Evolutionary conservation across 225 moss, liverwort and hornwort species (phyloP).

Genomic region (Ulota crispa): DNA sequence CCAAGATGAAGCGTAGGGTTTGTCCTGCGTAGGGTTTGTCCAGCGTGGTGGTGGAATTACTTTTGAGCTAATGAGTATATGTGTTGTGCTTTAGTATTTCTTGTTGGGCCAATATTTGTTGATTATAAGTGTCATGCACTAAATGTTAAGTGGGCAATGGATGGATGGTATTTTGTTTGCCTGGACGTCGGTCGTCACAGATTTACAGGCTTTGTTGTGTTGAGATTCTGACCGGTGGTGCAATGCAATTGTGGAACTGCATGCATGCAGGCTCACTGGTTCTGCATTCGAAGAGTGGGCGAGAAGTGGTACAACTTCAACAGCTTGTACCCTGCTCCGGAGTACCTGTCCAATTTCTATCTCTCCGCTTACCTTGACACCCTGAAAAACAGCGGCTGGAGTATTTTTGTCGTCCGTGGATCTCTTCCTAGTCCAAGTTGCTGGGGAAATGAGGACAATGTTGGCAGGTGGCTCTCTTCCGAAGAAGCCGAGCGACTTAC

Average conservation of each 20-base stretch:
- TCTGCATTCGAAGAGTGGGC: constrained; percentile 66
- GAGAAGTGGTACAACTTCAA: constrained; percentile 69
- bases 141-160: neutral
- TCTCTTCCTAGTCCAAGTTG: constrained; percentile 45
- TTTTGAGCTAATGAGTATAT: too few species aligned
- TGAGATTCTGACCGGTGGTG: neutral
- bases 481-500: constrained; percentile 60
- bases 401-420: constrained; percentile 63
- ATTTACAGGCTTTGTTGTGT: neutral
- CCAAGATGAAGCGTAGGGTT: too few species aligned
- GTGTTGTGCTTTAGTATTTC: too few species aligned
- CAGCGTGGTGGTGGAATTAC: too few species aligned
- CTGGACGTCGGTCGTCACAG: neutral
- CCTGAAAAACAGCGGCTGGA: constrained; percentile 61
- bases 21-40: too few species aligned
- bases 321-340: constrained; percentile 67
- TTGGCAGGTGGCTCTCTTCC: constrained; percentile 59
- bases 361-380: constrained; percentile 69
- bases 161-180: neutral
- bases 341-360: constrained; percentile 61
- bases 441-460: constrained; percentile 49
- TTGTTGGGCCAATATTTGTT: too few species aligned
- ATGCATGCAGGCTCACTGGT: constrained; percentile 56
- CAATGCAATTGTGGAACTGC: constrained; percentile 8
- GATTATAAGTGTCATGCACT: too few species aligned